Conservation (phyloP, 352 stramenopile genomes). For the Globisporangium rhizosaccharum region DNA sequence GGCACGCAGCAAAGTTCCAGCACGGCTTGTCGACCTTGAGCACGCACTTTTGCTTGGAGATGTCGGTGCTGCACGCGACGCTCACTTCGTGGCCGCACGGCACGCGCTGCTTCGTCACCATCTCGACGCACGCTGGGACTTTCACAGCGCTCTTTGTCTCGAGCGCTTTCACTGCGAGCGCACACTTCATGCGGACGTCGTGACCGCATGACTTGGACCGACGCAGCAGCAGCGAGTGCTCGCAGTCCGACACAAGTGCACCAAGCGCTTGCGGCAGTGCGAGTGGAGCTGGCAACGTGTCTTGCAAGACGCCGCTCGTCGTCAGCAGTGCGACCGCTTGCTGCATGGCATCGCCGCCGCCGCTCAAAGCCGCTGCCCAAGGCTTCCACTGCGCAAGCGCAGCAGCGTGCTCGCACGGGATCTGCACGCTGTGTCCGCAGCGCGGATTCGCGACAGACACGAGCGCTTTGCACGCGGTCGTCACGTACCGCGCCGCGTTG, state of each 20-base stretch:
- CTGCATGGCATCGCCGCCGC: not conserved
- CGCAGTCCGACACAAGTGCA: constrained; percentile 31
- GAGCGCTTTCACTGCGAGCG: constrained; percentile 39
- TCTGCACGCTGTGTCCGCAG: constrained; percentile 39
- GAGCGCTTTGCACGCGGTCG: constrained; percentile 24
- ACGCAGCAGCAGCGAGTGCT: constrained; percentile 28
- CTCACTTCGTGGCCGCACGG: constrained; percentile 41
- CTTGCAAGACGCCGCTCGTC: constrained; percentile 30
- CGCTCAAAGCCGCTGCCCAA: constrained; percentile 20
- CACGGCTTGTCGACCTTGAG: constrained; percentile 38
- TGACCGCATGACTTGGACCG: constrained; percentile 46
- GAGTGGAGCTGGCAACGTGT: constrained; percentile 25
- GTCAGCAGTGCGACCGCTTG: constrained; percentile 21
- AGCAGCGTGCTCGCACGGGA: constrained; percentile 31
- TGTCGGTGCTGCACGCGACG: constrained; percentile 32
- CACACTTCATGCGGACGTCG: constrained; percentile 48
- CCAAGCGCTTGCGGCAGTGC: constrained; percentile 19
- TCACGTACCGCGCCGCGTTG: constrained; percentile 33
- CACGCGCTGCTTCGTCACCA: constrained; percentile 24
- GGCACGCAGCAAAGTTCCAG: constrained; percentile 50
- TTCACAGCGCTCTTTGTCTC: constrained; percentile 4
- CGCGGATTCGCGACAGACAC: constrained; percentile 24
- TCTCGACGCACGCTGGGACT: constrained; percentile 17
- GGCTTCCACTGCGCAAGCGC: constrained; percentile 40
- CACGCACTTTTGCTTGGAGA: constrained; percentile 25